Conservation (phyloP, 2,329 filamentous ascomycete species). For the Neofusicoccum cordaticola region DNA sequence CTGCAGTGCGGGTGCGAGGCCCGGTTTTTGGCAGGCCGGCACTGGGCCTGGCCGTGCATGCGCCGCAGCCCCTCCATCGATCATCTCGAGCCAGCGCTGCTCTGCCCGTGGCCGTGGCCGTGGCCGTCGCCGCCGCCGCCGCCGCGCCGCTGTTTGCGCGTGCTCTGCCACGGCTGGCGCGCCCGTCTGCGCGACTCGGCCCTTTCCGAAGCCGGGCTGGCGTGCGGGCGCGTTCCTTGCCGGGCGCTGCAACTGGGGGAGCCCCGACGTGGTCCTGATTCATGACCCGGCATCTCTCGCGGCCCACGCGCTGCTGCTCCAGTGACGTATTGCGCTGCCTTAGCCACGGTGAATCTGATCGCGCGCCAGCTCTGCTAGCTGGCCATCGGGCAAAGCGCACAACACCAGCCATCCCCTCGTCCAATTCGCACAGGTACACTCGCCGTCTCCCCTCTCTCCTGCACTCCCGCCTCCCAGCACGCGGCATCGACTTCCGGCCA, state of each 20-base stretch:
- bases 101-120: not conserved
- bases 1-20: not conserved
- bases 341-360: constrained; percentile 10
- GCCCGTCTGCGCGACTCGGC: constrained; percentile 1
- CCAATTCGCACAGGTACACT: constrained; percentile 8
- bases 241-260: constrained; percentile 2
- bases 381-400: constrained; percentile 5
- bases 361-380: constrained; percentile 6
- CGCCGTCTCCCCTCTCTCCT: not conserved
- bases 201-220: constrained; percentile 15
- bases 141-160: not conserved
- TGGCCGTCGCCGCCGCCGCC: not conserved
- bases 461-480: not conserved
- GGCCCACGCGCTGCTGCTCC: constrained; percentile 8
- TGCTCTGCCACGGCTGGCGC: not conserved
- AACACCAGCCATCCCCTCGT: constrained; percentile 14
- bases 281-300: constrained; percentile 4
- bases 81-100: not conserved
- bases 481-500: not conserved
- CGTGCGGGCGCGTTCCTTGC: constrained; percentile 10
- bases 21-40: constrained; percentile 5
- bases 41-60: not conserved
- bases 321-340: constrained; percentile 15
- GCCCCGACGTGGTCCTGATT: constrained; percentile 1
- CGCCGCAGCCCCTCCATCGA: constrained; percentile 11